A percentile compares a stretch with the other conserved stretches of the same genome.
Conservation (phyloP, 768 basidiomycete species). For the Collybiopsis luxurians region DNA sequence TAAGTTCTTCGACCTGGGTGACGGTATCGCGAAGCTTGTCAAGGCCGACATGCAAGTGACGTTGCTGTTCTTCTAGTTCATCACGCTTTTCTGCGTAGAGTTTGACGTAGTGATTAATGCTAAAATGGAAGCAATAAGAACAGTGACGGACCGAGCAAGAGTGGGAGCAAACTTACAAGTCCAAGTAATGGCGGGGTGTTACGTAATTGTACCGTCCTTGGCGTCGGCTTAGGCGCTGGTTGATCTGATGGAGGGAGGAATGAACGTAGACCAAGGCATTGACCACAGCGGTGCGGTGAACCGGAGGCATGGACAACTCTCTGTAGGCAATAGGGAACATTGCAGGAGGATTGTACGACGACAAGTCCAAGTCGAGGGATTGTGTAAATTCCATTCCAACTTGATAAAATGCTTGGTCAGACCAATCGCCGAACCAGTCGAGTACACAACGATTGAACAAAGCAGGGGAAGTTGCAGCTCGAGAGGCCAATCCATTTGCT, state of each 20-base stretch:
- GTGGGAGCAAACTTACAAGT: slow-evolving; percentile 73
- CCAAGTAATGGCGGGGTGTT: slow-evolving; percentile 96
- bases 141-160: slow-evolving; percentile 6
- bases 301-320: slow-evolving; percentile 78
- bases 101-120: slow-evolving; percentile 96
- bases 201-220: slow-evolving; percentile 97
- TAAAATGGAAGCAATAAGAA: slow-evolving; percentile 28
- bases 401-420: slow-evolving; percentile 97
- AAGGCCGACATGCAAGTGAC: slow-evolving; percentile 95
- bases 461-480: slow-evolving; percentile 96
- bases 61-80: slow-evolving; percentile 96
- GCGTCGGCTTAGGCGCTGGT: slow-evolving; percentile 81
- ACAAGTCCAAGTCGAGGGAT: slow-evolving; percentile 86
- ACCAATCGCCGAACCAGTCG: slow-evolving; percentile 99
- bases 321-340: slow-evolving; percentile 91
- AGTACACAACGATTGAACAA: slow-evolving; percentile 98
- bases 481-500: slow-evolving; percentile 90
- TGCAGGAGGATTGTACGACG: slow-evolving; percentile 73
- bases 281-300: slow-evolving; percentile 87
- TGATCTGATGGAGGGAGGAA: slow-evolving; percentile 84
- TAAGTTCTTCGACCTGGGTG: slow-evolving; percentile 92
- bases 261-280: slow-evolving; percentile 95
- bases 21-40: slow-evolving; percentile 97
- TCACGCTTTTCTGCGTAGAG: slow-evolving; percentile 96
- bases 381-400: slow-evolving; percentile 97